A percentile compares a stretch with the other conserved stretches of the same genome.
Conservation (phyloP, 2,329 filamentous ascomycete genomes). For the Nemania abortiva region DNA sequence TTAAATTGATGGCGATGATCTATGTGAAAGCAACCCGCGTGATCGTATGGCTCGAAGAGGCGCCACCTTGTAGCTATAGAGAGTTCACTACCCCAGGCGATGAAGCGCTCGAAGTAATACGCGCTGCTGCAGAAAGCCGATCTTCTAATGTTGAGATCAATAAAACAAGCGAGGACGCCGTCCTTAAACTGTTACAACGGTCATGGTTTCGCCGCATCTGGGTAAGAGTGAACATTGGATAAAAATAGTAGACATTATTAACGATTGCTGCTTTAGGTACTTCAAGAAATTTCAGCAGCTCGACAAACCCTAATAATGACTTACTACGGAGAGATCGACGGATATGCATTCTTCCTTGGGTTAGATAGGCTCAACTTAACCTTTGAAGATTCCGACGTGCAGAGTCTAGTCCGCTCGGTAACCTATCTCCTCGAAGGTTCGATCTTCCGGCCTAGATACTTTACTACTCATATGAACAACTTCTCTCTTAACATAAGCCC, state of each 20-base stretch:
- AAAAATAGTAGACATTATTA: not conserved
- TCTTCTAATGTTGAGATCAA: not conserved
- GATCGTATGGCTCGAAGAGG: not conserved
- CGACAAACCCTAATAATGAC: not conserved
- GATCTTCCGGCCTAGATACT: not conserved
- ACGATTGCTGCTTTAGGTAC: not conserved
- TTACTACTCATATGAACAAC: not conserved
- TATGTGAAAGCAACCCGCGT: not conserved
- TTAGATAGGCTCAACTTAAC: not conserved
- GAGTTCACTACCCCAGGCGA: not conserved
- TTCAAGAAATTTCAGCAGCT: not conserved
- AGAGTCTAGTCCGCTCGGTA: not conserved
- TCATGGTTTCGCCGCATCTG: slow-evolving; percentile 3
- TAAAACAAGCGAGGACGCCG: not conserved
- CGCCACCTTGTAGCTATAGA: too few species aligned
- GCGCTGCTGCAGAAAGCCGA: too few species aligned
- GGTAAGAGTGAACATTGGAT: not conserved
- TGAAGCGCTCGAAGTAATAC: not conserved
- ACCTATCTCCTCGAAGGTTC: not conserved
- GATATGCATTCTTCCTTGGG: not conserved
- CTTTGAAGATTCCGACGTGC: not conserved
- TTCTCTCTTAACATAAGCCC: not conserved
- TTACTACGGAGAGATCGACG: not conserved
- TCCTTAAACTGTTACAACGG: not conserved
- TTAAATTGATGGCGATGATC: not conserved